phyloP scores from a whole-genome alignment of 345 rosid species.

The Jatropha curcas region DNA sequence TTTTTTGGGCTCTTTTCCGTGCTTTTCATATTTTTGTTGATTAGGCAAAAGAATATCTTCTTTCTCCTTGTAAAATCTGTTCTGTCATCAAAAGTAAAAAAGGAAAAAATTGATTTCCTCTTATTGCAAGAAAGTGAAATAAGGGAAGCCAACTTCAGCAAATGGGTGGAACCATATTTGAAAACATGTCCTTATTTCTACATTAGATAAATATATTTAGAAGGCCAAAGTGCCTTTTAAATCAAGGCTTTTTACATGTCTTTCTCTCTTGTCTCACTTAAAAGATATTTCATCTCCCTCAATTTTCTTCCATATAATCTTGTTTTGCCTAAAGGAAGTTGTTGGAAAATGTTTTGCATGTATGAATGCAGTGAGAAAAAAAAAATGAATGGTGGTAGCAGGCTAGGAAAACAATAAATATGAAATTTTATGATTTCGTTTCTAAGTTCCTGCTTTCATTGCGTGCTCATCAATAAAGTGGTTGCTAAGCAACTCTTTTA shows the following conservation, averaged over 20 bases:
- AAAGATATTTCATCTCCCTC: not conserved
- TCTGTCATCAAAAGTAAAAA: not conserved
- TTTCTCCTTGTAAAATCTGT: not conserved
- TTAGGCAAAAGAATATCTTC: not conserved
- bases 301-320: too few relatives aligned
- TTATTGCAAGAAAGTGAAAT: too few relatives aligned
- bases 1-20: not conserved
- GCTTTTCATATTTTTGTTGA: not conserved
- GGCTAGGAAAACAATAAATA: not conserved
- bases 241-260: not conserved
- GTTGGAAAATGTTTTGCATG: not conserved
- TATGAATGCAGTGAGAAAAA: not conserved
- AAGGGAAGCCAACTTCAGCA: not conserved
- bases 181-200: not conserved
- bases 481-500: not conserved
- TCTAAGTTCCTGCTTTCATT: not conserved
- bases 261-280: not conserved
- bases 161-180: not conserved
- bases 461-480: not conserved
- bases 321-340: not conserved
- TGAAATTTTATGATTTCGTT: not conserved
- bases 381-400: not conserved
- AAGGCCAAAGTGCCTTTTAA: not conserved
- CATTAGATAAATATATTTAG: not conserved
- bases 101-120: too few relatives aligned